Base-by-base conservation (phyloP, 306 rosid species). In the Dryas octopetala region DNA sequence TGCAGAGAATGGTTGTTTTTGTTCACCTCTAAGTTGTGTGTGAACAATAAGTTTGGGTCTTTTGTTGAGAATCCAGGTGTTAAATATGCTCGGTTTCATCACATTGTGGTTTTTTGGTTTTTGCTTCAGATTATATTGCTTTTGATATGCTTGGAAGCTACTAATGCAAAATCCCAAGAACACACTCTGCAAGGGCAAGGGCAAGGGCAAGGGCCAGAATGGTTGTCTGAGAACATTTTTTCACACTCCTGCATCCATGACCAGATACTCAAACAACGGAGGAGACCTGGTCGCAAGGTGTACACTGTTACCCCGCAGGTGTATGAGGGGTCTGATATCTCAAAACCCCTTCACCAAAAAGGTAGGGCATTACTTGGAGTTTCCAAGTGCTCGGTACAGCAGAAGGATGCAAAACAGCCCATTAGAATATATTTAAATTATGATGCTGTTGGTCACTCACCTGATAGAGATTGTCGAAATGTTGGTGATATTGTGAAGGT, bases 211-310 rank as follows among this genome's bases (percentile, higher is more conserved):
- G 82, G 76, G 65, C 66, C 73, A 17, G 89, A 79, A 71, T 76
- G 64, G 81, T 88, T 77, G 74, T 78, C 84, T 57, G 78, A 83
- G 60, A 90, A 68, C 77, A 75, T 90, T 78, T 91, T 84, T 64
- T 90, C 95, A n/a, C 98, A 94, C 80, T 88, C 98, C 26, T 94
- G 98, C 84, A 94, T 94, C 68, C 97, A 94, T 78, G 98, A 91
- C 75, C 97, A 94, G 87, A 94, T 94, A 80, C 85, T 94, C 13
- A 93, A 90, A 84, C 95, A 89, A 73, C 87, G 94, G 79, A 86
- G 91, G 88, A 89, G 82, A 70, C 98, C 97, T 48, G 98, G 98
- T 77, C 95, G 76, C 48, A 90, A 90, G 83, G 96, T 94, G 74
- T 94, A 91, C 79, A 91, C 97, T 4, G 80, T 94, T 64, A 91